Evolutionary conservation across 345 rosid genomes (phyloP), one percentile per base, ranked within the genome.

Genomic region (Populus tremula): DNA sequence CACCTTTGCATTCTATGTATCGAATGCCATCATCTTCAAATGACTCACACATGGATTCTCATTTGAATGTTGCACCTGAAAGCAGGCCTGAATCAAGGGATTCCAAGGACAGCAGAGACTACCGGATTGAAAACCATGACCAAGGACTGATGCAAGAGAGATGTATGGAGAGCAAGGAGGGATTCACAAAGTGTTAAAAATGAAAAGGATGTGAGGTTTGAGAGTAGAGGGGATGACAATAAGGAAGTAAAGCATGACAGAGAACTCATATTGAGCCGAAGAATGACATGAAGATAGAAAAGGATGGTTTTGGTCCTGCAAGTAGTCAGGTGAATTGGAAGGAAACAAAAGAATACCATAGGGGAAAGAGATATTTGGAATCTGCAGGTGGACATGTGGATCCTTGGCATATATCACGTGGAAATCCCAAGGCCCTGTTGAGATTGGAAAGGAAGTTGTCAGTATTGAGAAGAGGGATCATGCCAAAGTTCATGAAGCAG

Each of bases 281-380:
- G 86, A 75, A 71, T 70, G 98, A 94, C 39, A 14, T 70, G 59
- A 91, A 90, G 86, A 75, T 71, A 47, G 98, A 89, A 75, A 94
- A 90, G 76, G 97, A 92, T 13, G 87, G 87, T 41, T 88, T 88
- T 86, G 82, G 79, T 62, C 73, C 81, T 5, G 81, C 82, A 39
- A 76, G 87, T 71, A 62, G 86, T 78, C 90, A 91, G 74, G 70
- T 88, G 81, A 84, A 86, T 76, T 96, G 98, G 97, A 94, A 92
- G 83, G 99, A 96, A 63, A 76, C 91, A 35, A 94, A 94, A 79
- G 99, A 96, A 76, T 86, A 86, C 79, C 90, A 82, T 78, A 88
- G 97, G 76, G 97, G 94, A 61, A 96, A 90, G 87, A 87, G 92
- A 80, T 80, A 79, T 79, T 77, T 91, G 65, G 98, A 96, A 78